Percentiles rank a stretch among this genome's conserved stretches.
These are phyloP conservation scores for Kwoniella dejecticola DNA, from an alignment of 768 basidiomycete genomes.

Conservation along the genomic window DNA sequence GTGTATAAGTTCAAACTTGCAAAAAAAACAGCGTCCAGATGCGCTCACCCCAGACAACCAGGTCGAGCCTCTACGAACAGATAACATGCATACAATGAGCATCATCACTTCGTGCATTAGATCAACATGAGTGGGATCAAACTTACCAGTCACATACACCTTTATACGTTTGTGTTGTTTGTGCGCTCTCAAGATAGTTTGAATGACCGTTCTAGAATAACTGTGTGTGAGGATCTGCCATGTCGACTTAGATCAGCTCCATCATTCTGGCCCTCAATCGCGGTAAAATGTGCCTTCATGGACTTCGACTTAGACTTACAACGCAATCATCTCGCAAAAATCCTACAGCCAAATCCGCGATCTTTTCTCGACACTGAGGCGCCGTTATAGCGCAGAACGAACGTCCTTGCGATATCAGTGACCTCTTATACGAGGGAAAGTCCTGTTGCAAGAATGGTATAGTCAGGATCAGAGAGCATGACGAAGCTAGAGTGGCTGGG, in stretches of 20 bases:
- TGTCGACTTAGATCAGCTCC: background rate
- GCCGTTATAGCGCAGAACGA: slow-evolving; percentile 72
- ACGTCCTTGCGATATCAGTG: slow-evolving; percentile 77
- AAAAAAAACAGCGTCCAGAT: no score
- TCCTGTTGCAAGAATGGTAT: slow-evolving; percentile 59
- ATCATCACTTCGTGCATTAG: background rate
- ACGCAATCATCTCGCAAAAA: slow-evolving; percentile 91
- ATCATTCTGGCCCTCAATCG: no score
- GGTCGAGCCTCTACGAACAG: slow-evolving; percentile 75
- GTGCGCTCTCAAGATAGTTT: slow-evolving; percentile 86
- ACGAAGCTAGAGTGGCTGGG: no score
- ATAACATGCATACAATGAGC: background rate
- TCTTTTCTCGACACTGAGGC: slow-evolving; percentile 81
- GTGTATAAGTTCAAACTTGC: no score
- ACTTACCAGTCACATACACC: slow-evolving; percentile 78
- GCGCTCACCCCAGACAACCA: slow-evolving; percentile 74
- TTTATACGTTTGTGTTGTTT: slow-evolving; percentile 83
- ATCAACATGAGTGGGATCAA: background rate
- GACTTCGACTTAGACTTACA: no score
- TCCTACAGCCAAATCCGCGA: slow-evolving; percentile 80
- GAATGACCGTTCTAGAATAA: slow-evolving; percentile 92
- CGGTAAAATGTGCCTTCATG: no score
- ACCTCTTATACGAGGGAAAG: slow-evolving; percentile 78
- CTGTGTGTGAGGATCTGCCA: slow-evolving; percentile 93
- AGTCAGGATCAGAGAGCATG: no score